A percentile compares a stretch with the other conserved stretches of the same genome.
Evolutionary conservation across 192 early-diverging fungal genomes (phyloP).

Genomic region (Diversispora epigaea): DNA sequence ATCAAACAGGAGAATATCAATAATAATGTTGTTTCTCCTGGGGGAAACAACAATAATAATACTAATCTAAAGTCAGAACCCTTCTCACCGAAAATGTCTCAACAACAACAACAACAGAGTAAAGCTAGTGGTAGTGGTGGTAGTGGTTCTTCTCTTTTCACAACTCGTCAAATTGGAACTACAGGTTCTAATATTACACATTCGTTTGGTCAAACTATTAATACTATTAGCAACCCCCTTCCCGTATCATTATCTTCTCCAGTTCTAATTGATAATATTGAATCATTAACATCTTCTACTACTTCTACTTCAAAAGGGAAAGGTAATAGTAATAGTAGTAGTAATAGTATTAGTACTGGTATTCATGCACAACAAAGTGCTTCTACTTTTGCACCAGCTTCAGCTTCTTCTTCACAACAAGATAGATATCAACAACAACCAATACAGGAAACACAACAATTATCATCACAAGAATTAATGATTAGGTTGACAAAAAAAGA

Average conservation of each 20-base stretch:
- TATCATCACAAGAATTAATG: slow-evolving; percentile 11
- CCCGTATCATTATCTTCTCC: too few species aligned
- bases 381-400: slow-evolving; percentile 8
- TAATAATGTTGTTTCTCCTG: neutral
- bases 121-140: neutral
- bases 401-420: neutral
- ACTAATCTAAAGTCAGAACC: neutral
- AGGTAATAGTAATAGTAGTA: too few species aligned
- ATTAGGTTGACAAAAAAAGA: slow-evolving; percentile 27
- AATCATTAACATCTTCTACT: too few species aligned
- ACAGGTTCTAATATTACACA: too few species aligned
- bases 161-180: too few species aligned
- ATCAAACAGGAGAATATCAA: neutral
- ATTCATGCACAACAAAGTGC: neutral
- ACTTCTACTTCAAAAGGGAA: too few species aligned
- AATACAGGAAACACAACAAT: neutral
- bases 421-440: too few species aligned
- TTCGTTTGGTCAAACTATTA: too few species aligned
- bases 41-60: neutral
- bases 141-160: neutral
- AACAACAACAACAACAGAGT: neutral
- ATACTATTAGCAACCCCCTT: too few species aligned
- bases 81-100: neutral
- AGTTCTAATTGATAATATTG: too few species aligned
- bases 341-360: too few species aligned